These are phyloP conservation scores for Fragaria vesca DNA, from an alignment of 306 rosid species.

Conservation along the genomic window DNA sequence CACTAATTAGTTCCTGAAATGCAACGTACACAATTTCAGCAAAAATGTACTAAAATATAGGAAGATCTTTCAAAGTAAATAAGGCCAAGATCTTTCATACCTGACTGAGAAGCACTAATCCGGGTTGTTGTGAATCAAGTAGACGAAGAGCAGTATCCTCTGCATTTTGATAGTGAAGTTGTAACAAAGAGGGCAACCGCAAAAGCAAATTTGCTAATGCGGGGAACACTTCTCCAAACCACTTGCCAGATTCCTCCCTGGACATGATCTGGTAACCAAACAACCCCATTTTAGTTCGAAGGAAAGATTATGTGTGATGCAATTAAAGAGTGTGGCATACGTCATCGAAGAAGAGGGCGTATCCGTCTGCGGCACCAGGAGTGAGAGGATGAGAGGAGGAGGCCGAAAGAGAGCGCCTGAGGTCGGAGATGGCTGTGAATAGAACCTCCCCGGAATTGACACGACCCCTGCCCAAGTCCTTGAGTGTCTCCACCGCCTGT, in stretches of 20 bases:
- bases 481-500: slow-evolving; percentile 55
- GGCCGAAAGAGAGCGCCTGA: slow-evolving; percentile 57
- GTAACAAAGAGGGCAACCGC: slow-evolving; percentile 71
- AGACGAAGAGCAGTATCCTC: slow-evolving; percentile 65
- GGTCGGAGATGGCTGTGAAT: slow-evolving; percentile 49
- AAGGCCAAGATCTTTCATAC: slow-evolving; percentile 19
- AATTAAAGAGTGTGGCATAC: slow-evolving; percentile 28
- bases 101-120: slow-evolving; percentile 76
- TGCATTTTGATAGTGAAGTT: slow-evolving; percentile 62
- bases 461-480: slow-evolving; percentile 43
- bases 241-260: slow-evolving; percentile 51
- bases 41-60: not conserved
- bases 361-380: slow-evolving; percentile 52
- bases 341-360: slow-evolving; percentile 72
- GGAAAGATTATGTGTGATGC: not conserved
- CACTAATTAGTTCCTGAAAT: slow-evolving; percentile 82
- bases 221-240: slow-evolving; percentile 73
- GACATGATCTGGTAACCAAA: slow-evolving; percentile 55
- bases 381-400: slow-evolving; percentile 43
- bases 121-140: slow-evolving; percentile 63
- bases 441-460: slow-evolving; percentile 53
- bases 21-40: slow-evolving; percentile 16
- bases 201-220: slow-evolving; percentile 68
- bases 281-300: too few relatives aligned
- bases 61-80: slow-evolving; percentile 3